Percentiles rank a stretch among this genome's conserved stretches.
Evolutionary conservation across 768 basidiomycete species (phyloP).

Genomic region (Lentinula raphanica): DNA sequence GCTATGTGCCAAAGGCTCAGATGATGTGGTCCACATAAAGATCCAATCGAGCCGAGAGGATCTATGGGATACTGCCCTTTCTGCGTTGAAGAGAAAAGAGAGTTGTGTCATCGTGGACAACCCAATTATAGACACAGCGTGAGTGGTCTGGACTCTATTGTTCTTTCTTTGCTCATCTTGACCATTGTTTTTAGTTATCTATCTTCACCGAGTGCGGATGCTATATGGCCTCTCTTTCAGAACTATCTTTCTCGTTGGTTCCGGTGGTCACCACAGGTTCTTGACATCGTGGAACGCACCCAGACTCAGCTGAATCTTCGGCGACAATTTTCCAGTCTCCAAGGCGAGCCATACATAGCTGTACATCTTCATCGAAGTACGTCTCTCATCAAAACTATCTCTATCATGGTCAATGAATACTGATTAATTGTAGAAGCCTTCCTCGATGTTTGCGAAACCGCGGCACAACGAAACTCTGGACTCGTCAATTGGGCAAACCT

Average conservation of each 20-base stretch:
- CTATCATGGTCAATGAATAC: background rate
- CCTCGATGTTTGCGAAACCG: constrained; percentile 34
- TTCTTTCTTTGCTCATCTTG: background rate
- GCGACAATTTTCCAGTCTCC: constrained; percentile 12
- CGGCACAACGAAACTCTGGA: constrained; percentile 27
- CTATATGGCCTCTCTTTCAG: constrained; percentile 36
- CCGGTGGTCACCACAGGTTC: constrained; percentile 34
- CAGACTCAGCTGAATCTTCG: constrained; percentile 29
- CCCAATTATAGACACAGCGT: constrained; percentile 41
- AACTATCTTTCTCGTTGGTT: constrained; percentile 34
- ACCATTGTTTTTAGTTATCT: constrained; percentile 27
- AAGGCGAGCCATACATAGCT: constrained; percentile 37
- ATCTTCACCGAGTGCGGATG: constrained; percentile 31
- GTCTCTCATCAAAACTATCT: background rate
- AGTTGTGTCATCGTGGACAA: constrained; percentile 40
- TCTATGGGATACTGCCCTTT: constrained; percentile 34
- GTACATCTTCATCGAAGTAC: constrained; percentile 43
- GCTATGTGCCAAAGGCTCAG: constrained; percentile 28
- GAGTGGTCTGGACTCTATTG: constrained; percentile 10
- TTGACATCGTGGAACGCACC: constrained; percentile 29
- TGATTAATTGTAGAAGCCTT: constrained; percentile 32
- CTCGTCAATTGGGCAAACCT: constrained; percentile 48
- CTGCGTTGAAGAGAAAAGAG: constrained; percentile 26
- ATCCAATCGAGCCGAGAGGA: constrained; percentile 20
- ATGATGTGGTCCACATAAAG: constrained; percentile 30